Evolutionary conservation across 371 early-diverging fungal genomes (phyloP).

Genomic region (Syncephalastrum contaminatum): DNA sequence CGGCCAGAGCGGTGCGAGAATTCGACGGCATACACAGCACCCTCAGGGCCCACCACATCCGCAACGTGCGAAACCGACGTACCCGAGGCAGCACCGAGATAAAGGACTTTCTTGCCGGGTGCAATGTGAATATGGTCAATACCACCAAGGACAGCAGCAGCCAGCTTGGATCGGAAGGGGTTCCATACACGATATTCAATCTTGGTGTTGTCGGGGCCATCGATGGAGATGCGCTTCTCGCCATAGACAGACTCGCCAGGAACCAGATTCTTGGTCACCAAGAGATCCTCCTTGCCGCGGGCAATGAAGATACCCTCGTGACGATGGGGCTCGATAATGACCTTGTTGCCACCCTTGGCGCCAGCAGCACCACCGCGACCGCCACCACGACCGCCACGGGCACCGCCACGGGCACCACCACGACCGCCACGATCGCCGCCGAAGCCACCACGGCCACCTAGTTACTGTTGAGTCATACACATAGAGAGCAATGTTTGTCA

Average conservation of each 20-base stretch:
- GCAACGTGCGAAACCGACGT: constrained; percentile 99
- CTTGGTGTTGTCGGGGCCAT: constrained; percentile 94
- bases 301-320: constrained; percentile 98
- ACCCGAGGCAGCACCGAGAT: constrained; percentile 98
- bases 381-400: constrained; percentile 54
- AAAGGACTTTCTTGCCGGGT: constrained; percentile 98
- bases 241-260: constrained; percentile 99
- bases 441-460: constrained; percentile 25
- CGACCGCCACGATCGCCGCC: constrained; percentile 51
- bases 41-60: constrained; percentile 98
- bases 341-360: constrained; percentile 87
- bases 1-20: constrained; percentile 99
- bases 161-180: constrained; percentile 99
- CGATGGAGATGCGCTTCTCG: constrained; percentile 98
- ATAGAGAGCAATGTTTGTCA: constrained; percentile 26
- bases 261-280: constrained; percentile 98
- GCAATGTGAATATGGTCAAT: constrained; percentile 96
- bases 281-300: constrained; percentile 98
- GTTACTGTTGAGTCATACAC: constrained; percentile 22
- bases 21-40: constrained; percentile 99
- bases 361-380: constrained; percentile 50
- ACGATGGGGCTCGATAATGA: constrained; percentile 97
- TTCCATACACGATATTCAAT: constrained; percentile 99
- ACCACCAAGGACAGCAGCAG: constrained; percentile 99
- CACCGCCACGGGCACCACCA: constrained; percentile 43